phyloP scores from a whole-genome alignment of 164 flowering plant species.

The Annona squamosa region DNA sequence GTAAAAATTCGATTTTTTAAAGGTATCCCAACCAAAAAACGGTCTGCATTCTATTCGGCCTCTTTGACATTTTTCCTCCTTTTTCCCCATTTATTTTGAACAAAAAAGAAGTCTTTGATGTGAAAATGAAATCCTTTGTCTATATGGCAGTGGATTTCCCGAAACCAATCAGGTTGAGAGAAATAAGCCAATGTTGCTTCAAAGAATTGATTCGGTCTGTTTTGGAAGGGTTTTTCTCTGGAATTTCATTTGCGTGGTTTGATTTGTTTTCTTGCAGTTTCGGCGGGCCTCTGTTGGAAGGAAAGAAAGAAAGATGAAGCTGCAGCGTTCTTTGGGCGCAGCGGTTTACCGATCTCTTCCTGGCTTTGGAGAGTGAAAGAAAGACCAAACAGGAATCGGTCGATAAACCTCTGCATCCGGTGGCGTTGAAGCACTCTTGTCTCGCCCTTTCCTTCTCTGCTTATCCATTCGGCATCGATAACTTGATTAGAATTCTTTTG shows the following conservation, averaged over 20 bases:
- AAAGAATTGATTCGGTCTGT: background rate
- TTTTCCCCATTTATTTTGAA: no score
- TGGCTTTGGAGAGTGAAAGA: constrained; percentile 23
- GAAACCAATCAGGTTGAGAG: background rate
- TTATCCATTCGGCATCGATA: background rate
- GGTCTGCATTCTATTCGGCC: background rate
- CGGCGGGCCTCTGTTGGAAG: background rate
- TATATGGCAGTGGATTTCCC: background rate
- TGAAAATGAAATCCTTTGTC: background rate
- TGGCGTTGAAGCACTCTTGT: constrained; percentile 13
- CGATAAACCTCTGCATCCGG: constrained; percentile 99
- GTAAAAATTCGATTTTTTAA: no score
- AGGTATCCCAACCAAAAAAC: background rate
- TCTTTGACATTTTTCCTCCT: background rate
- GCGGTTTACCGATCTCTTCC: constrained; percentile 73
- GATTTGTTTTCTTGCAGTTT: background rate
- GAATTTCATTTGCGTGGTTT: background rate
- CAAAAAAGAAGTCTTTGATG: no score
- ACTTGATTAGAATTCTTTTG: background rate
- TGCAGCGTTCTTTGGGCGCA: constrained; percentile 38
- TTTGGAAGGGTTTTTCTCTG: background rate
- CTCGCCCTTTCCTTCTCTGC: constrained; percentile 7
- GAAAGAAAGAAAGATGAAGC: constrained; percentile 4
- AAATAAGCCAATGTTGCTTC: background rate
- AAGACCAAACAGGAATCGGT: constrained; percentile 49